Base-by-base conservation (phyloP, 108 stramenopile genomes). In the Hondaea fermentalgiana region DNA sequence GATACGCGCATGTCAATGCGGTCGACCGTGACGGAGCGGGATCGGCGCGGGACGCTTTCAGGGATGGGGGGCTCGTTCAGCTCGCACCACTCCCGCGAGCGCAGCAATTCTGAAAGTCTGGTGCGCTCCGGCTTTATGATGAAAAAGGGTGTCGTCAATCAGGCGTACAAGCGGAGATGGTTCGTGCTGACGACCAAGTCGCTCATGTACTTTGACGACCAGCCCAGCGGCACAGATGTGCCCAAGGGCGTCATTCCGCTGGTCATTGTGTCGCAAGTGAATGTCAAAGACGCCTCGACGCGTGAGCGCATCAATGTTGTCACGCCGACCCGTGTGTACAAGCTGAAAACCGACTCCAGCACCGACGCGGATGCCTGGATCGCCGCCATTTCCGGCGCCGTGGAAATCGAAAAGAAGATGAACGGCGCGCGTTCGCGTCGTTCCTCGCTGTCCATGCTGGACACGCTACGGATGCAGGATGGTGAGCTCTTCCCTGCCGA, bases 131-230 rank as follows among this genome's bases (percentile, higher is more conserved):
- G 76, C n/a, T 83, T 45, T 23, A 47, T 83, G 76, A 10, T 83
- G 51, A 83, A 83, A 28, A 83, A 83, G 76, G 76, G 76, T 6
- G 76, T 83, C 28, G 49, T 83, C 51, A 83, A 83, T 23, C 76
- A 83, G 51, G 76, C 76, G 17, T 83, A 83, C 76, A 83, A 53
- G 51, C 19, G 28, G 17, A 43, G 76, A 10, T 83, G 76, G 76
- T 83, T 83, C 51, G 76, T 83, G 51, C 76, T 83, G 49, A 83
- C 76, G 51, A 83, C 76, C 23, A 83, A 53, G 51, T 53, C 76
- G 6, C 45, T 83, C 76, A 53, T 83, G 49, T 83, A 83, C 76
- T 83, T 83, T 83, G 76, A 83, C 28, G 76, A 83, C 51, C 45
- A 83, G 76, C 76, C 76, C n/a, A 45, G 76, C 25, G 76, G 28